A percentile compares a stretch with the other conserved stretches of the same genome.
phyloP scores from a whole-genome alignment of 2,329 filamentous ascomycete genomes.

The Fusarium humuli region DNA sequence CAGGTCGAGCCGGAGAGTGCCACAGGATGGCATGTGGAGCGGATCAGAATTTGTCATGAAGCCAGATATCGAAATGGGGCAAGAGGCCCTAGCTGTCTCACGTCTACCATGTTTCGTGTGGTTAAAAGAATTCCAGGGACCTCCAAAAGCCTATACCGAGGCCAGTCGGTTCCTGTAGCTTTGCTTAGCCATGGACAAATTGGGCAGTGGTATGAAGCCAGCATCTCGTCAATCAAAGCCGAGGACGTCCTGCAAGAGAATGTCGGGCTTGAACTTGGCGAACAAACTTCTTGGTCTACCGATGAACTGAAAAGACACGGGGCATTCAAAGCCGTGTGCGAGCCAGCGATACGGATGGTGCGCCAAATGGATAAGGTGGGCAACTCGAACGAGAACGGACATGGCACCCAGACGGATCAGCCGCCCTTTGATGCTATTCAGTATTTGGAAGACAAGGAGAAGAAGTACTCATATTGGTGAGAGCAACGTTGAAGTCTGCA shows the following conservation, averaged over 20 bases:
- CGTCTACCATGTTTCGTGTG: conserved; percentile 40
- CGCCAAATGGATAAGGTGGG: conserved; percentile 50
- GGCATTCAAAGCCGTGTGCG: conserved; percentile 45
- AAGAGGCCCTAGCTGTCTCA: conserved; percentile 35
- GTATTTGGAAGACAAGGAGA: conserved; percentile 8
- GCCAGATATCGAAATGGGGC: conserved; percentile 37
- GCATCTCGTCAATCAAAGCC: conserved; percentile 41
- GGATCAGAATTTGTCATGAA: conserved; percentile 38
- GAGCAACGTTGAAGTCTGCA: not conserved
- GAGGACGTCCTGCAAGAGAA: conserved; percentile 45
- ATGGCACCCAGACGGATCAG: conserved; percentile 18
- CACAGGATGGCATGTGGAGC: conserved; percentile 27
- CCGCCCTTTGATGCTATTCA: conserved; percentile 11
- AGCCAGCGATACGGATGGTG: conserved; percentile 48
- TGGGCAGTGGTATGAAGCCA: conserved; percentile 48
- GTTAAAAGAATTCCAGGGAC: conserved; percentile 15
- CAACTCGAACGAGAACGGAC: conserved; percentile 44
- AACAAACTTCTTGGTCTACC: conserved; percentile 42
- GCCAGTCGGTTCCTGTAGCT: conserved; percentile 17
- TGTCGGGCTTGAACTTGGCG: conserved; percentile 42
- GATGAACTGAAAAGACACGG: conserved; percentile 39
- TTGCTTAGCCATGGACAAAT: conserved; percentile 14
- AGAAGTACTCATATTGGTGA: conserved; percentile 39
- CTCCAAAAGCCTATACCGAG: conserved; percentile 4
- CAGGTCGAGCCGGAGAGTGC: conserved; percentile 14